Evolutionary conservation across 257 asterid genomes (phyloP).

Genomic region (Solanum infundibuliforme): DNA sequence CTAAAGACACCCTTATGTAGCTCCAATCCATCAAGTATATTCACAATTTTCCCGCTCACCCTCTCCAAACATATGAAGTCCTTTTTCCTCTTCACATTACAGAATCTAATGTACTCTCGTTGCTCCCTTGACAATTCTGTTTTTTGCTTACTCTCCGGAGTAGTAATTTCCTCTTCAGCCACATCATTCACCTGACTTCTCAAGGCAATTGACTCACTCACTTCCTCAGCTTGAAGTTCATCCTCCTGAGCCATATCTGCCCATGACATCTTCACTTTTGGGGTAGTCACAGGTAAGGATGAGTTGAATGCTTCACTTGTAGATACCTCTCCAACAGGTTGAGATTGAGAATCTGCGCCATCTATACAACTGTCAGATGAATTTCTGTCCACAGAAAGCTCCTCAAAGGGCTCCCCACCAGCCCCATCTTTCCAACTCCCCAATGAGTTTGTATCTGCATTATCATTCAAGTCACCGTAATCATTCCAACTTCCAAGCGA

Average conservation of each 20-base stretch:
- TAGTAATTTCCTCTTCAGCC: constrained; percentile 11
- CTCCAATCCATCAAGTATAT: constrained; percentile 34
- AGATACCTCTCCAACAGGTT: constrained; percentile 11
- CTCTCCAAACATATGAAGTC: constrained; percentile 30
- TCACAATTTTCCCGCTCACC: constrained; percentile 26
- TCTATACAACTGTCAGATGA: background rate
- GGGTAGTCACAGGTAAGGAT: constrained; percentile 19
- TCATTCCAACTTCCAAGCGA: constrained; percentile 40
- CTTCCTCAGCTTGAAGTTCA: constrained; percentile 44
- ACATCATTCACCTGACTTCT: constrained; percentile 11
- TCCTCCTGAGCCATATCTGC: constrained; percentile 96
- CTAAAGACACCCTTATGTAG: constrained; percentile 32
- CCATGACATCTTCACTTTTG: constrained; percentile 62
- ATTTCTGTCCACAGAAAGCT: background rate
- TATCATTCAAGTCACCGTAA: constrained; percentile 31
- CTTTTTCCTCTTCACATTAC: constrained; percentile 25
- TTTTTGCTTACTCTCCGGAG: constrained; percentile 33
- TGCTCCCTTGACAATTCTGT: constrained; percentile 26
- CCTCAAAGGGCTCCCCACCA: constrained; percentile 27
- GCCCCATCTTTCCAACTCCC: constrained; percentile 69
- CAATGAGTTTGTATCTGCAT: constrained; percentile 47
- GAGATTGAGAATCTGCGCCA: background rate
- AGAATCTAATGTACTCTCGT: constrained; percentile 29
- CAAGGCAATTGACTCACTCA: constrained; percentile 9
- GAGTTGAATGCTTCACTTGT: constrained; percentile 21